Conservation (phyloP, 2,329 filamentous ascomycete species). For the Parasarocladium wereldwijsianum region DNA sequence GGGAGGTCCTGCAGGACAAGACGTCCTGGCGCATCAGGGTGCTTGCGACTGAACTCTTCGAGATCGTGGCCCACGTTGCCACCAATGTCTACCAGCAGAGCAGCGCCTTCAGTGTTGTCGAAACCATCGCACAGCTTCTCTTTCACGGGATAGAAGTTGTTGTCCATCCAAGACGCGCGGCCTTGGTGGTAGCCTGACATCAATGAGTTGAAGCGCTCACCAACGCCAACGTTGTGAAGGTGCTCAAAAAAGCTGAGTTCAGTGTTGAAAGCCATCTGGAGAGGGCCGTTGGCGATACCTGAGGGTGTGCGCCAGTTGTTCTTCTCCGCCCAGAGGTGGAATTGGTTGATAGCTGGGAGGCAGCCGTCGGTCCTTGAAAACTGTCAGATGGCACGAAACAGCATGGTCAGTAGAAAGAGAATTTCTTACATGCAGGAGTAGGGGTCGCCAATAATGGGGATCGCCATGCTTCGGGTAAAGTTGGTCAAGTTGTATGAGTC, state of each 20-base stretch:
- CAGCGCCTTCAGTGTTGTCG: conserved; percentile 9
- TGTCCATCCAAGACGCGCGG: conserved; percentile 18
- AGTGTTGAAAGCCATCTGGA: conserved; percentile 17
- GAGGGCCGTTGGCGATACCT: conserved; percentile 4
- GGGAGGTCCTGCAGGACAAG: conserved; percentile 34
- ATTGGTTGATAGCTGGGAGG: conserved; percentile 10
- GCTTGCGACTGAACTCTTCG: conserved; percentile 16
- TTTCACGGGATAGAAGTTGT: conserved; percentile 19
- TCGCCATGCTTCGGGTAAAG: conserved; percentile 19
- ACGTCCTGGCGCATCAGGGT: conserved; percentile 21
- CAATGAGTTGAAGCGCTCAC: conserved; percentile 20
- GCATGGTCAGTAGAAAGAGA: background rate
- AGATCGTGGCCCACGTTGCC: conserved; percentile 21
- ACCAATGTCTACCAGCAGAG: conserved; percentile 20
- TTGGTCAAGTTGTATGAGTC: conserved; percentile 23
- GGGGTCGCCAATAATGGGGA: conserved; percentile 18
- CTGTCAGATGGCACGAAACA: background rate
- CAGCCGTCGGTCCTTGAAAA: conserved; percentile 5
- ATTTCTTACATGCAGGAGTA: conserved; percentile 17
- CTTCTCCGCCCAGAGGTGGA: conserved; percentile 16
- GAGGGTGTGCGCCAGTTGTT: conserved; percentile 16
- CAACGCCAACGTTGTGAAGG: conserved; percentile 15
- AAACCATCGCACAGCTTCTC: conserved; percentile 15
- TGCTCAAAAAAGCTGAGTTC: conserved; percentile 17
- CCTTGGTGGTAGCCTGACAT: conserved; percentile 21